Base-by-base conservation (phyloP, 2,329 filamentous ascomycete genomes). In the Colletotrichum sp. region DNA sequence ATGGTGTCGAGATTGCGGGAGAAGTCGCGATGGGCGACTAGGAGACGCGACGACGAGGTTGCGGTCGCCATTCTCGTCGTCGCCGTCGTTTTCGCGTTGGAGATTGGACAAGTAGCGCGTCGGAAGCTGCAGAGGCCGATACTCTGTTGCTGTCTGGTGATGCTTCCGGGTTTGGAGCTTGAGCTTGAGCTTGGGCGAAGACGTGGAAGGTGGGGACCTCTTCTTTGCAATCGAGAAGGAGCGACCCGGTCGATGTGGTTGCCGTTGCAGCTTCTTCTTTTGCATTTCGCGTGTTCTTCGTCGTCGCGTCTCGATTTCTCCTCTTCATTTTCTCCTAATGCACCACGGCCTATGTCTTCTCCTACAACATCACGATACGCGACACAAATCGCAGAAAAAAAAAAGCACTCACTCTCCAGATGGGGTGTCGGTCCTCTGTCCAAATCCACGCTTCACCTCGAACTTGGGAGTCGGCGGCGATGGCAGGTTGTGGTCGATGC, bases 31-130 rank as follows among this genome's bases (percentile, higher is more conserved):
- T 73, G 57, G 63, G 18, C 21, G 43, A 43, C 21, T 7, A 68
- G 64, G 15, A 68, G 60, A 21, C 59, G 73, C 32, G 73, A 71
- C 24, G 72, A 74, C 30, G 71, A 70, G 30, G 63, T 55, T 16
- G 63, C 39, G 7, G 52, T 16, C 7, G 64, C 55, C 73, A 75
- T 72, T 7, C 36, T 59, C 15, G 10, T 15, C 28, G 59, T 15
- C 59, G 16, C n/a, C n/a, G 61, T 63, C 28, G 34, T 36, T 39
- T n/a, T 39, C 34, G 34, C 10, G 15, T 64, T 24, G n/a, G 30
- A 16, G 39, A n/a, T 48, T 13, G 34, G 32, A 36, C 21, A 43
- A 6, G 32, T 5, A 5, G 13, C 34, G 32, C 24, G 26, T 30
- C n/a, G 24, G 16, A 28, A 18, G 34, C 21, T n/a, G 28, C 16